Evolutionary conservation across 768 basidiomycete genomes (phyloP).

Genomic region (Mrakia gelida): DNA sequence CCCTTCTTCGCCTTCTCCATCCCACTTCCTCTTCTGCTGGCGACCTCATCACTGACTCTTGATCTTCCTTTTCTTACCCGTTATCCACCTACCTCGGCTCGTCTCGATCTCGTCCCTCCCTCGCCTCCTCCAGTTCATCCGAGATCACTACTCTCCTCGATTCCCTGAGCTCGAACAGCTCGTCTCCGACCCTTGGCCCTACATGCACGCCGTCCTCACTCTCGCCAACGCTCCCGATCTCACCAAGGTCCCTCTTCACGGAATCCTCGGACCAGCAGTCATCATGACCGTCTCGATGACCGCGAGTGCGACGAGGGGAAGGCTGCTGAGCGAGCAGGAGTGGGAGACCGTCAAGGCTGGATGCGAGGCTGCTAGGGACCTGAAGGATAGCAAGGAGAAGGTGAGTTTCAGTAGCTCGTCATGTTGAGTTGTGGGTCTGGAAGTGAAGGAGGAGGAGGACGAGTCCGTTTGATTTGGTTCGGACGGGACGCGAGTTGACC

Average conservation of each 20-base stretch:
- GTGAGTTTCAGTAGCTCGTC: constrained; percentile 44
- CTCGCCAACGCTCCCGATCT: constrained; percentile 84
- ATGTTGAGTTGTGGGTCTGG: not conserved
- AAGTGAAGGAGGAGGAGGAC: not conserved
- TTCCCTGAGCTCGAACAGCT: constrained; percentile 97
- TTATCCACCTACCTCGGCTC: not conserved
- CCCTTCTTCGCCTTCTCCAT: not conserved
- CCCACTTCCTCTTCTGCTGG: not conserved
- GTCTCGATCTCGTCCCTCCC: constrained; percentile 16
- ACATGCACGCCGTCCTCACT: constrained; percentile 81
- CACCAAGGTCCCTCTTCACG: constrained; percentile 74
- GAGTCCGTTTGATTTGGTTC: not conserved
- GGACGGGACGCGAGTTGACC: not conserved
- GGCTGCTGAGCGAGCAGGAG: constrained; percentile 60
- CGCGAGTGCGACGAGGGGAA: constrained; percentile 82
- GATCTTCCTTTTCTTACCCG: no score
- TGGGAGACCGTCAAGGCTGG: constrained; percentile 81
- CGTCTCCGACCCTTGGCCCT: constrained; percentile 84
- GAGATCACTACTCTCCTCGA: constrained; percentile 90
- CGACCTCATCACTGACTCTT: not conserved
- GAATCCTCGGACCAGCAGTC: constrained; percentile 77
- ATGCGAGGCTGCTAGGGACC: constrained; percentile 78
- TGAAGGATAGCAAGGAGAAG: constrained; percentile 86
- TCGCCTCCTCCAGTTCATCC: constrained; percentile 67
- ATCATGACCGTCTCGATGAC: constrained; percentile 96